phyloP scores from a whole-genome alignment of 1,284 basidiomycete species.

The Heterobasidion parviporum region DNA sequence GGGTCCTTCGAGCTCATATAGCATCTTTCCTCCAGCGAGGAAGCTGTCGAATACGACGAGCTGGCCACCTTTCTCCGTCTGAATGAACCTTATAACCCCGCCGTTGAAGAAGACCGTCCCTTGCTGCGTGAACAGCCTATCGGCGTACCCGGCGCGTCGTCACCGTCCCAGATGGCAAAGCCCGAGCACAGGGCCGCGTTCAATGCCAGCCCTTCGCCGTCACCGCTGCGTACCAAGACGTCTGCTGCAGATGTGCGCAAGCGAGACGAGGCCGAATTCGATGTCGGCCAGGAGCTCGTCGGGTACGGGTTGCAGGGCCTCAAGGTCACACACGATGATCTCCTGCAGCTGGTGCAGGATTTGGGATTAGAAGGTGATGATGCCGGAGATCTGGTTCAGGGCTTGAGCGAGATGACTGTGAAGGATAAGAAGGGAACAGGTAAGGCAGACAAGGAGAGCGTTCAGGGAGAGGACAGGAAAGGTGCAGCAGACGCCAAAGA shows the following conservation, averaged over 20 bases:
- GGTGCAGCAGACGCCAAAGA: background rate
- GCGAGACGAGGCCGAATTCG: conserved; percentile 36
- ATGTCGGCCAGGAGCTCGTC: conserved; percentile 54
- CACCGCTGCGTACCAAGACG: conserved; percentile 26
- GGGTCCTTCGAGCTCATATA: conserved; percentile 4
- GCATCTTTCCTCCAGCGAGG: conserved; percentile 43
- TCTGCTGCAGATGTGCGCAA: conserved; percentile 4
- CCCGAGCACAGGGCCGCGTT: conserved; percentile 57
- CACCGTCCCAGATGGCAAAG: conserved; percentile 66
- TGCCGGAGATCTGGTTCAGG: conserved; percentile 60
- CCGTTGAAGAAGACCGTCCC: conserved; percentile 45
- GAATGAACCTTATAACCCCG: conserved; percentile 57
- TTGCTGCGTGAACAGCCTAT: conserved; percentile 46
- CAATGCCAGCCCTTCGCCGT: conserved; percentile 39
- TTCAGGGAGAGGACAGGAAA: background rate
- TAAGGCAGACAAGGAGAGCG: background rate
- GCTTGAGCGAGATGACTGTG: conserved; percentile 28
- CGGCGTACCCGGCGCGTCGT: conserved; percentile 69
- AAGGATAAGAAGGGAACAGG: conserved; percentile 2
- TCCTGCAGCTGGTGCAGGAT: conserved; percentile 59
- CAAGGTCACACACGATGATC: conserved; percentile 66
- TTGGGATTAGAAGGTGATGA: conserved; percentile 68
- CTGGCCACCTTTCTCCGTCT: conserved; percentile 64
- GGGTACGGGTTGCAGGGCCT: conserved; percentile 71
- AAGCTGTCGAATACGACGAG: conserved; percentile 70